phyloP scores from a whole-genome alignment of 495 filamentous ascomycete genomes.

The Penicillium arizonense region DNA sequence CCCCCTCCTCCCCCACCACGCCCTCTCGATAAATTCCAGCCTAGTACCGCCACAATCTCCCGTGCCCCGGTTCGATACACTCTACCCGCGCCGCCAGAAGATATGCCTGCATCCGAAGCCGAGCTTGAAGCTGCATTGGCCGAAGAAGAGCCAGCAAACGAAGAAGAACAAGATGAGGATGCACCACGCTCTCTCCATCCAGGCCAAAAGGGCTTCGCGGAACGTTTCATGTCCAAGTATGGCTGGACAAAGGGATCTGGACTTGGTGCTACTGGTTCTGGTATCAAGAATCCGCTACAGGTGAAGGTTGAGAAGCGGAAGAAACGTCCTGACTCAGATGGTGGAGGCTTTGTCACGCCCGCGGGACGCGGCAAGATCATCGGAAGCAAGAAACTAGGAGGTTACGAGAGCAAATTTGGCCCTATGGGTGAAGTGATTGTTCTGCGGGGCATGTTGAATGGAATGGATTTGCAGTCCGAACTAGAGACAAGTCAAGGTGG shows the following conservation, averaged over 20 bases:
- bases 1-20: conserved; percentile 34
- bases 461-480: conserved; percentile 71
- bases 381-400: conserved; percentile 52
- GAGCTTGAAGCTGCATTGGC: conserved; percentile 52
- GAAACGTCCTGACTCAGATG: conserved; percentile 74
- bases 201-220: conserved; percentile 80
- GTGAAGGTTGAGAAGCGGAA: conserved; percentile 81
- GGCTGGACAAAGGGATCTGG: conserved; percentile 89
- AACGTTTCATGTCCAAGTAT: conserved; percentile 84
- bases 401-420: conserved; percentile 65
- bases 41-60: conserved; percentile 64
- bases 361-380: conserved; percentile 78
- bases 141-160: conserved; percentile 48
- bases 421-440: conserved; percentile 77
- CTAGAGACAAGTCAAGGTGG: conserved; percentile 54
- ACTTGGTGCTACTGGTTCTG: conserved; percentile 73
- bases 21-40: conserved; percentile 37
- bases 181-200: conserved; percentile 64
- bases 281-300: conserved; percentile 78
- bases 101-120: conserved; percentile 55
- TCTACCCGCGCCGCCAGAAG: conserved; percentile 56
- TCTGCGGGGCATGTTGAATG: conserved; percentile 76
- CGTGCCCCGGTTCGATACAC: conserved; percentile 84
- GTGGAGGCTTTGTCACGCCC: conserved; percentile 70
- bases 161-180: conserved; percentile 46